Base-by-base conservation (phyloP, 2,329 filamentous ascomycete species). In the Fusarium brevicatenulatum region DNA sequence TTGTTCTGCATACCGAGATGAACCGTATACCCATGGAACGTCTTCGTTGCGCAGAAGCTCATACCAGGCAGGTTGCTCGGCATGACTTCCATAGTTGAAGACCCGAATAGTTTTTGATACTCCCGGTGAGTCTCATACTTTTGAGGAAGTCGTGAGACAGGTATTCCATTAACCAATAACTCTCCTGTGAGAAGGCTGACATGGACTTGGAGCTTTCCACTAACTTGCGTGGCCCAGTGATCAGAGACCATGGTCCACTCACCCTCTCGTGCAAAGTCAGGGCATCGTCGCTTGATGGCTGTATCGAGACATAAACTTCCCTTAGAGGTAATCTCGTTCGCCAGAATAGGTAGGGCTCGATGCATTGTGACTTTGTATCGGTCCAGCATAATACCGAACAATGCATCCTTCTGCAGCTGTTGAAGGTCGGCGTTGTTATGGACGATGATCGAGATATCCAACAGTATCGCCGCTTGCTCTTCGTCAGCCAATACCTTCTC, bases 41-140 rank as follows among this genome's bases (percentile, higher is more conserved):
- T 5, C 1, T 74, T 78, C 25, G 83, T 85, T 0, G 78, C 79
- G 0, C 83, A 83, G 60, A 86, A 87, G 0, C 72, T 59, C 82
- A 88, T 83, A 1, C 74, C 76, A 2, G 59, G 64, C 5, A 68
- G 5, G 2, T 58, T 23, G 18, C 69, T 77, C 0, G 76, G 76
- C 73, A 68, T 72, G 2, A 76, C 70, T 4, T 77, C 70, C 30
- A 77, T 28, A 4, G 66, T 34, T 9, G 68, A 10, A 0, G 37
- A 28, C 1, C 73, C 68, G 16, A 78, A 77, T 0, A 77, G 49
- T 15, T 40, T 64, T 7, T n/a, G 13, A n/a, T 74, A 74, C 16
- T 76, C 66, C 0, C 7, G 0, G 1, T 73, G 66, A 3, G 44
- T 9, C 10, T 65, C 66, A 21, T 69, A 69, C 1, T 71, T 57